phyloP scores from a whole-genome alignment of 108 stramenopile genomes.

The Nitzschia putrida region DNA sequence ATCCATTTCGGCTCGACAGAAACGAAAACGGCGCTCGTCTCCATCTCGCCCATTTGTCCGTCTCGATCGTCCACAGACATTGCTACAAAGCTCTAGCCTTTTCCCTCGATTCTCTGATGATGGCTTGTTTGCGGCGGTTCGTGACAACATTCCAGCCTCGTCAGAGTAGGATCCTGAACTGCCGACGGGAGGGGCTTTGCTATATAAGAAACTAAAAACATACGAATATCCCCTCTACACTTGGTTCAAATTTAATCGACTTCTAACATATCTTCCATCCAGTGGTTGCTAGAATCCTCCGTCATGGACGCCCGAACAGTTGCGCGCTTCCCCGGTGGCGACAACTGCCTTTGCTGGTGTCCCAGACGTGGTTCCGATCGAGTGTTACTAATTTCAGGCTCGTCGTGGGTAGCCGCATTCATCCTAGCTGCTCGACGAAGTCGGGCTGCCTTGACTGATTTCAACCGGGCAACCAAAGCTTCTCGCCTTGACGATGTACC shows the following conservation, averaged over 20 bases:
- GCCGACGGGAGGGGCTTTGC: too few species aligned
- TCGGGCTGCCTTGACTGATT: conserved; percentile 12
- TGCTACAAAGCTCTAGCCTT: too few species aligned
- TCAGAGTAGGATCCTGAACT: too few species aligned
- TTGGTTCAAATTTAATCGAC: conserved; percentile 1
- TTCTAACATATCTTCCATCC: conserved; percentile 7
- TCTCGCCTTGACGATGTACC: not conserved
- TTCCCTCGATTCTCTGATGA: too few species aligned
- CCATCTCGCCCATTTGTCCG: too few species aligned
- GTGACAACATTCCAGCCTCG: too few species aligned
- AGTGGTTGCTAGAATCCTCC: conserved; percentile 8
- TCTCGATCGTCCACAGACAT: too few species aligned
- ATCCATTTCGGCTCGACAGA: too few species aligned
- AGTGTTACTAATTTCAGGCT: not conserved
- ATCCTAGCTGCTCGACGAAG: not conserved
- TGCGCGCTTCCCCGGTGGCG: not conserved
- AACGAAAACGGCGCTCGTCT: too few species aligned
- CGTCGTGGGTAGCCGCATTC: not conserved
- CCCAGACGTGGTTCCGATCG: not conserved
- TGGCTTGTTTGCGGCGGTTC: too few species aligned
- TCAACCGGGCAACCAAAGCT: conserved; percentile 6
- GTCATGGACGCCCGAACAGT: not conserved
- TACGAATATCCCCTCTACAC: not conserved
- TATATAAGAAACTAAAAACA: too few species aligned
- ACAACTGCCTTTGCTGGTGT: not conserved